phyloP scores from a whole-genome alignment of 306 rosid species.

The Lathyrus tuberosus region DNA sequence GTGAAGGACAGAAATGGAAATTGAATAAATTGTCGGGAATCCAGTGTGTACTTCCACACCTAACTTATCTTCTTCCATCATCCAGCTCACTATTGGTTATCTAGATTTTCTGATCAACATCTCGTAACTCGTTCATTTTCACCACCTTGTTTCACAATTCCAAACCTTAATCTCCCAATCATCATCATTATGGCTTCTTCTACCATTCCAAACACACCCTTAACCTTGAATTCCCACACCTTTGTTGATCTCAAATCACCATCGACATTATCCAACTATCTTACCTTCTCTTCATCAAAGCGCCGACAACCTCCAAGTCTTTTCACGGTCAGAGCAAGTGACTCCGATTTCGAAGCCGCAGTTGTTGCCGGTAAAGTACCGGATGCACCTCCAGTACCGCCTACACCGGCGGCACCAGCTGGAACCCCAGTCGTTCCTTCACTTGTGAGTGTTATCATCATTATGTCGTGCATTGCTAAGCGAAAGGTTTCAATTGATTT shows the following conservation, averaged over 20 bases:
- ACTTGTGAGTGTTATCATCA: conserved; percentile 55
- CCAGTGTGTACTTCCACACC: conserved; percentile 4
- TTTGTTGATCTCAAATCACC: conserved; percentile 53
- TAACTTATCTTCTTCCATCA: conserved; percentile 3
- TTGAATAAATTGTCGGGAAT: neutral
- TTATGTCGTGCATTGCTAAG: neutral
- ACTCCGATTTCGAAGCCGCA: conserved; percentile 86
- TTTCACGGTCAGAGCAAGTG: conserved; percentile 62
- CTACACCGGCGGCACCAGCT: conserved; percentile 65
- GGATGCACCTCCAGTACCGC: conserved; percentile 85
- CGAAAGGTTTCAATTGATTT: neutral
- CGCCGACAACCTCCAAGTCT: conserved; percentile 39
- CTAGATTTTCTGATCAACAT: neutral
- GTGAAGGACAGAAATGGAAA: neutral
- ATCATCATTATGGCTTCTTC: conserved; percentile 5
- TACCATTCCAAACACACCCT: neutral
- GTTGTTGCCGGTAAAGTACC: conserved; percentile 78
- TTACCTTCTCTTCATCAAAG: conserved; percentile 38
- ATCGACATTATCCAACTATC: neutral
- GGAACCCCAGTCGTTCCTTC: conserved; percentile 88
- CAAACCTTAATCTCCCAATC: neutral
- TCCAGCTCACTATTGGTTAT: too few relatives aligned
- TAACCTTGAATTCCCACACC: conserved; percentile 21
- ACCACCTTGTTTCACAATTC: neutral
- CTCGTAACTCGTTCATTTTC: neutral